Evolutionary conservation across 2,329 filamentous ascomycete genomes (phyloP).

Genomic region (Cladosporium austrohemisphaericum): DNA sequence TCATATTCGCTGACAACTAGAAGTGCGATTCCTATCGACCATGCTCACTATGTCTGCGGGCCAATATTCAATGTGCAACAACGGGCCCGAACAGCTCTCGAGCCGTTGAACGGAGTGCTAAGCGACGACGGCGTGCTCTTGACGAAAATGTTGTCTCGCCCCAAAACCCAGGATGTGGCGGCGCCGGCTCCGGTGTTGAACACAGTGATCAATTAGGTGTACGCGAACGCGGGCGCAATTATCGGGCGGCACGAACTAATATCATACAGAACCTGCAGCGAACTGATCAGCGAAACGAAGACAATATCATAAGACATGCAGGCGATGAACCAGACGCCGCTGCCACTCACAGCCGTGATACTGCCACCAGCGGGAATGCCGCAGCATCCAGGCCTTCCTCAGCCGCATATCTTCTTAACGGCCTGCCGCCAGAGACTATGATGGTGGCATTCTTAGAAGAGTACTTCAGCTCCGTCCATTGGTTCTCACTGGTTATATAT

Average conservation of each 20-base stretch:
- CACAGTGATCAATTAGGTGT: too few relatives aligned
- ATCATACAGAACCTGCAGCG: neutral
- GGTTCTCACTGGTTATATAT: conserved; percentile 44
- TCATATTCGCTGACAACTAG: neutral
- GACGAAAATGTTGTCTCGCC: too few relatives aligned
- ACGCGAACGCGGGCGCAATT: too few relatives aligned
- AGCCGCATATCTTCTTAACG: conserved; percentile 25
- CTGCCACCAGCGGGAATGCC: neutral
- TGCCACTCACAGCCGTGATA: neutral
- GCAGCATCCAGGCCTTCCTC: neutral
- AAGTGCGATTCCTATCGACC: conserved; percentile 34
- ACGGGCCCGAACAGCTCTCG: neutral
- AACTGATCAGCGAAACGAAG: neutral
- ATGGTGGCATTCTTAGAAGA: conserved; percentile 37
- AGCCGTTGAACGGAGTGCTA: too few relatives aligned
- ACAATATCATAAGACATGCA: neutral
- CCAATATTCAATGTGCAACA: conserved; percentile 33
- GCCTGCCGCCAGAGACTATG: conserved; percentile 30
- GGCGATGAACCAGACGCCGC: neutral
- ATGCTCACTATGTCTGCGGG: conserved; percentile 34
- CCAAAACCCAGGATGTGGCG: too few relatives aligned
- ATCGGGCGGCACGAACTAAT: too few relatives aligned
- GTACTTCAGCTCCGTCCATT: conserved; percentile 43
- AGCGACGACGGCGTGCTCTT: too few relatives aligned
- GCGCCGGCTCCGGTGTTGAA: too few relatives aligned